phyloP scores from a whole-genome alignment of 176 grass and related monocot species.

The Stipa capillata region DNA sequence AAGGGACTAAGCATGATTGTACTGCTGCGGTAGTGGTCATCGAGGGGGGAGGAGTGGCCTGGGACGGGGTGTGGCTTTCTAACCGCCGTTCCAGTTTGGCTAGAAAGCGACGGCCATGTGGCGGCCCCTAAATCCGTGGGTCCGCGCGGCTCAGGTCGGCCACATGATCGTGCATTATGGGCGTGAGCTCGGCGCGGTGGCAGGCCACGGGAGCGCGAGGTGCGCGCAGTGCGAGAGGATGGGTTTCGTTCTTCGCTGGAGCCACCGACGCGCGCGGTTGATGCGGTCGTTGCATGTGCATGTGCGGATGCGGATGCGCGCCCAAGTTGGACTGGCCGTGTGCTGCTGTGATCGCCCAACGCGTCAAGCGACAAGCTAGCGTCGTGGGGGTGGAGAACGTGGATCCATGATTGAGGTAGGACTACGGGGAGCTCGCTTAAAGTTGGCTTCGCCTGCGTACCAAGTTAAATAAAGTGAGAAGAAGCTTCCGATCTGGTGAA shows the following conservation, averaged over 20 bases:
- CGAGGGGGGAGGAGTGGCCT: background rate
- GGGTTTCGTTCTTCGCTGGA: background rate
- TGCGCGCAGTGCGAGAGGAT: background rate
- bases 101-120: constrained; percentile 36
- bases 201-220: background rate
- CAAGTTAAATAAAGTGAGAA: constrained; percentile 8
- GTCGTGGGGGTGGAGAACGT: background rate
- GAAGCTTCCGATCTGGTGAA: constrained; percentile 36
- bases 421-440: constrained; percentile 6
- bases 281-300: constrained; percentile 4
- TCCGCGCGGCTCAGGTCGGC: constrained; percentile 9
- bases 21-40: background rate
- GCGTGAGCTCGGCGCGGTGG: constrained; percentile 2
- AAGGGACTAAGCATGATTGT: background rate
- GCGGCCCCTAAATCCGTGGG: constrained; percentile 35
- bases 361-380: constrained; percentile 9
- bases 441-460: constrained; percentile 11
- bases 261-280: constrained; percentile 43
- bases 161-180: constrained; percentile 21
- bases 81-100: background rate
- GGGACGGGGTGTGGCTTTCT: background rate
- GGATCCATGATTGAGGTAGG: background rate
- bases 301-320: background rate
- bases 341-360: background rate
- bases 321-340: background rate